A percentile compares a stretch with the other conserved stretches of the same genome.
These are phyloP conservation scores for Microcos paniculata DNA, from an alignment of 345 rosid species.

Conservation along the genomic window DNA sequence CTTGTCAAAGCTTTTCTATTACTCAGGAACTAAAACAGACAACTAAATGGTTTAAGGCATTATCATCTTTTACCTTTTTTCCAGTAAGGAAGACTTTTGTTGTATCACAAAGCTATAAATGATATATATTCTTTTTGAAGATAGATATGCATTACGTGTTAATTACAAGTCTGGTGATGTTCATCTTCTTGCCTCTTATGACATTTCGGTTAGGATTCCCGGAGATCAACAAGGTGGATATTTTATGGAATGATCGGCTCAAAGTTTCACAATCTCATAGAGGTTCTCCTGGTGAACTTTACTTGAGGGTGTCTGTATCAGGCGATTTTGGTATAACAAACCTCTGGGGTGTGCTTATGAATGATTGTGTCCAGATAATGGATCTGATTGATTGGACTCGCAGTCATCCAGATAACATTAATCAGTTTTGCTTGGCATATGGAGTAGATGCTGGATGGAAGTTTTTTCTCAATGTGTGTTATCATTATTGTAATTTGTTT, in stretches of 20 bases:
- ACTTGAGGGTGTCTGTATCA: conserved; percentile 66
- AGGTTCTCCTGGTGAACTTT: conserved; percentile 58
- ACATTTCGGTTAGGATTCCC: conserved; percentile 48
- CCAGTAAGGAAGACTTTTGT: neutral
- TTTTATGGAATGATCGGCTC: conserved; percentile 66
- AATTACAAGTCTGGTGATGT: conserved; percentile 7
- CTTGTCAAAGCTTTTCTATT: neutral
- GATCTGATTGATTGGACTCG: conserved; percentile 83
- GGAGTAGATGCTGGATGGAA: conserved; percentile 80
- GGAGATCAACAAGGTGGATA: conserved; percentile 77
- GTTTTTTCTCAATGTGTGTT: conserved; percentile 62
- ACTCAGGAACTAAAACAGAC: neutral
- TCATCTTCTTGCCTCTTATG: neutral
- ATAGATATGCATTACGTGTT: neutral
- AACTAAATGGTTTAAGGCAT: neutral
- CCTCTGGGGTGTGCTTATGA: conserved; percentile 63
- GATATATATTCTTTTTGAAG: neutral
- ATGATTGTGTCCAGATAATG: conserved; percentile 62
- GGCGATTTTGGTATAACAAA: conserved; percentile 40
- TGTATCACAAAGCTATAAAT: neutral
- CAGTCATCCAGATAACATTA: conserved; percentile 86
- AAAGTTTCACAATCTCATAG: conserved; percentile 35
- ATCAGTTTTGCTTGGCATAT: conserved; percentile 60
- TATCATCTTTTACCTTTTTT: neutral
- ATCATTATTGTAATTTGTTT: conserved; percentile 10